Evolutionary conservation across 345 rosid genomes (phyloP), one percentile per base, ranked within the genome.

Genomic region (Gossypium ekmanianum): DNA sequence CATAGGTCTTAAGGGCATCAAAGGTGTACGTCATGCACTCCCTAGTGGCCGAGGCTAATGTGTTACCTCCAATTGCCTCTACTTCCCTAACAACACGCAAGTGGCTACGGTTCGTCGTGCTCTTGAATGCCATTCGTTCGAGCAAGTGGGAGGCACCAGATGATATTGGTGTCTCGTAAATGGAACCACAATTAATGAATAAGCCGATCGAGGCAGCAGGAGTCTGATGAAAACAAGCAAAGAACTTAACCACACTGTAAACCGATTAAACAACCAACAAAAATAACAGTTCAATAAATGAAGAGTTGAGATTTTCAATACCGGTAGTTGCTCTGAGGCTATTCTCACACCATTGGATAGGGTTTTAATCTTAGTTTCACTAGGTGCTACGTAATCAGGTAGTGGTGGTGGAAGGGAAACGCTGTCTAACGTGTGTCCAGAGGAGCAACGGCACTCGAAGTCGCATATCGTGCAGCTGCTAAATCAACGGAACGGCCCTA

Each of bases 41-140:
- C 72, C 92, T 76, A 70, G 91, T 88, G 2, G 94, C 94, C 64
- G 92, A 84, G 17, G 91, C 89, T 5, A 74, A 79, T 5, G 89
- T 79, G 79, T 80, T 84, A 20, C 97, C 97, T 73, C 94, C 93
- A 68, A 90, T 88, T 68, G 94, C 93, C 83, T 92, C 93, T 45
- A 88, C 86, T 81, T 92, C 94, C 75, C 94, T 84, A 9, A 90
- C 87, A 73, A 92, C 74, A 34, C 91, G 86, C 65, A 90, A 68
- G 76, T 92, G 88, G 58, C 84, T 88, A 13, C 94, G 81, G 76
- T 87, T 92, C 50, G 72, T 54, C 11, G 97, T 90, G 79, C 90
- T 92, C 81, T 92, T 90, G 84, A 90, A 90, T 74, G 92, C 93
- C 94, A 92, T 87, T 77, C 89, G 81, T 75, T 92, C 94, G 64